Base-by-base conservation (phyloP, 306 rosid species). In the Cotoneaster glaucophyllus region DNA sequence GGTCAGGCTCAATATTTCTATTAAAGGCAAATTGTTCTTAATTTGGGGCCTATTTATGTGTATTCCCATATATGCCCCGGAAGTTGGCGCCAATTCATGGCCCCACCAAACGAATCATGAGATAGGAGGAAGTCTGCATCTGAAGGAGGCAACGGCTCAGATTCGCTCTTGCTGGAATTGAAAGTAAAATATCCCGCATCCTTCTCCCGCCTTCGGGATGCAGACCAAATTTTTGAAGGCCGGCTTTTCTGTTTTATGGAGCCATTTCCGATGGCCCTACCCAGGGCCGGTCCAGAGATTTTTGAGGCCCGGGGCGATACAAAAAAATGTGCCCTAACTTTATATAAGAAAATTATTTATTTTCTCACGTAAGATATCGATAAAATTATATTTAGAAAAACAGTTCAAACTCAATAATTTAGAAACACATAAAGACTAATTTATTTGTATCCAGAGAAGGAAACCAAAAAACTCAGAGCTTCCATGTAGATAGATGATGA, bases 181-280 rank as follows among this genome's bases (percentile, higher is more conserved):
- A 52, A 37, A 32, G 34, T 19, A 25, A 59, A 77, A 72, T 24
- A 58, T 69, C 74, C 81, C 68, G 74, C 21, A 21, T 31, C 63
- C 63, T 29, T 70, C 71, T 74, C 63, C 73, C 80, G 57, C 62
- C 22, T 56, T 70, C 24, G 24, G 11, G 58, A 41, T 29, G 39
- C 28, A 19, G 63, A 9, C 76, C 64, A 43, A 28, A 17, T 37
- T 59, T 39, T 54, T 18, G 37, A 28, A 67, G 71, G 85, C 86
- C 84, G 80, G 83, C 93, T 84, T 77, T 77, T 80, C 87, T 77
- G 87, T 84, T 74, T 7, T 57, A 79, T 75, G 84, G 73, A 74
- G 76, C 81, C 69, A 71, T 82, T 82, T 73, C 54, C 77, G 31
- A 69, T 34, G n/a, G n/a, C n/a, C n/a, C n/a, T n/a, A n/a, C n/a